Evolutionary conservation across 768 basidiomycete genomes (phyloP), one percentile per base, ranked within the genome.

Genomic region (Agaricus subrufescens): DNA sequence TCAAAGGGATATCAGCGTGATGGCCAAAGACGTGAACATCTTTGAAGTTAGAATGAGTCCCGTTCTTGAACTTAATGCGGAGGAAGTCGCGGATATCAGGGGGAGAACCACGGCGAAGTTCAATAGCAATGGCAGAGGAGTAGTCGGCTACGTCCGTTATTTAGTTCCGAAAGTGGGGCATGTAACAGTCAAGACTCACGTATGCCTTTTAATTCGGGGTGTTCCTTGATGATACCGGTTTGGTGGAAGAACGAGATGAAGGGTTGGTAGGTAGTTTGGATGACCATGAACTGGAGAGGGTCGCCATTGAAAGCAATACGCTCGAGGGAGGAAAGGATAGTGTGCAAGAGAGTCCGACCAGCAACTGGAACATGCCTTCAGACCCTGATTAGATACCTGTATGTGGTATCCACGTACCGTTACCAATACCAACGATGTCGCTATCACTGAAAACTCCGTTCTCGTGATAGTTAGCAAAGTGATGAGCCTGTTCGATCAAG

Each of bases 231-330:
- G 54, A 87, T 71, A 55, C 87, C 88, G 19, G 89, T 82, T 69
- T 88, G 81, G 66, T 85, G 82, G 82, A 94, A 88, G 69, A 94
- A 78, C 3, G 90, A 92, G 65, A 94, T 85, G 81, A 95, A 91
- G 12, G 92, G 86, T 69, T 94, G 92, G 77, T 94, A 94, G 60
- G 89, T 89, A 14, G 86, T 85, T 72, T 89, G 83, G 62, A 91
- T 76, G 61, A 92, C 67, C 70, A 87, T 76, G 72, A 94, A 80
- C 63, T 89, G 86, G 50, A 94, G 82, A 45, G 89, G 86, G 72
- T 91, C 86, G 59, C 80, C 83, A 63, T 86, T 84, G 76, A 85
- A 89, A 45, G 87, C 82, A 67, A 95, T 86, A 63, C 84, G 85
- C 65, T 88, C 82, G 54, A 94, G 80, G 9, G 89, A 83, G 52